Evolutionary conservation across 2,329 filamentous ascomycete species (phyloP), one percentile per base, ranked within the genome.

Genomic region (Ascochyta pisi): DNA sequence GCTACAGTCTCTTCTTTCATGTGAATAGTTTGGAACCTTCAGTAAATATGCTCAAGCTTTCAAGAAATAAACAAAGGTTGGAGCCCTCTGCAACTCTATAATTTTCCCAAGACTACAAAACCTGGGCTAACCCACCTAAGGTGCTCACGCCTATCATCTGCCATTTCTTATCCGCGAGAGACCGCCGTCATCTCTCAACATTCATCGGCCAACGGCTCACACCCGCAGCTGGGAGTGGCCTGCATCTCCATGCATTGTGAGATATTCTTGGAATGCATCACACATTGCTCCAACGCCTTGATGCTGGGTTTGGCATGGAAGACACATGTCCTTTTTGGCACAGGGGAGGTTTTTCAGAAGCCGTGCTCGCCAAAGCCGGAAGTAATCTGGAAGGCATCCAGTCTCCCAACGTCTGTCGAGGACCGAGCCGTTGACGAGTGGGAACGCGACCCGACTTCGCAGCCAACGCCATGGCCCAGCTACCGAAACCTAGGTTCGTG

Each of bases 361-460:
- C 24, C n/a, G 46, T 50, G 41, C 44, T 24, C 35, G 19, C 19
- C 45, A 13, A 50, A 19, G 19, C 51, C 51, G 39, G 34, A 4
- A 44, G 45, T n/a, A 23, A 23, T 10, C 46, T 35, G 47, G 19
- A 35, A 37, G 24, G 24, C 47, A 42, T 39, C 47, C 41, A 50
- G 53, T 23, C 52, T 46, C 34, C n/a, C 24, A 51, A 51, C 53
- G 53, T 48, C 44, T 44, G 23, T 47, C 19, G 16, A 56, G 53
- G 53, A 56, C 53, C 53, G 46, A 50, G 41, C 53, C 53, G 53
- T 38, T 27, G 43, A 56, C 53, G 53, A 56, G 53, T 56, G 53
- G 53, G 53, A 56, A 56, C 26, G 33, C 53, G 13, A 46, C 37
- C 53, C 53, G 53, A 39, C 27, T 19, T 56, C 22, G 53, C 53